These are phyloP conservation scores for Teunomyces funiuensis DNA, from an alignment of 805 yeast species.

Conservation along the genomic window DNA sequence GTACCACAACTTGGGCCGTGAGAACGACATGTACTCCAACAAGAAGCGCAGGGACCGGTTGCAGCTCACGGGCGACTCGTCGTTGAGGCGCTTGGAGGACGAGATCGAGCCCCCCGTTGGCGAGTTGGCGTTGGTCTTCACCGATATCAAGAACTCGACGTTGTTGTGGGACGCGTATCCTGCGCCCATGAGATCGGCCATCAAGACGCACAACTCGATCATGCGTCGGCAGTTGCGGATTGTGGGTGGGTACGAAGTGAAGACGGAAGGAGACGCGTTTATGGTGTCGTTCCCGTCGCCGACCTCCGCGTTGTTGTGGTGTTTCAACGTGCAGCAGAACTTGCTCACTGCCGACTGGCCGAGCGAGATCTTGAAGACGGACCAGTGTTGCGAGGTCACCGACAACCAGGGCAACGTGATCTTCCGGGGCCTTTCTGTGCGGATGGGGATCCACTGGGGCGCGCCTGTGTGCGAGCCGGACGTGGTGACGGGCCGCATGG, in stretches of 20 bases:
- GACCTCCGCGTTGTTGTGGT: slow-evolving; percentile 88
- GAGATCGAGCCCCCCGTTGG: slow-evolving; percentile 96
- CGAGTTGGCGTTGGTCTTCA: slow-evolving; percentile 90
- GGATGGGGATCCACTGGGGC: slow-evolving; percentile 99
- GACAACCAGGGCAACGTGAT: slow-evolving; percentile 61
- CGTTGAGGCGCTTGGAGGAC: slow-evolving; percentile 76
- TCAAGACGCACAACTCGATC: slow-evolving; percentile 86
- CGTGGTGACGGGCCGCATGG: slow-evolving; percentile 95
- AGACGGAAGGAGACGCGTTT: slow-evolving; percentile 98
- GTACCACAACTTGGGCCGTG: slow-evolving; percentile 40
- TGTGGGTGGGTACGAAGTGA: slow-evolving; percentile 97
- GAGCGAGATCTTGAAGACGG: slow-evolving; percentile 77
- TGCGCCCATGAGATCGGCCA: slow-evolving; percentile 93
- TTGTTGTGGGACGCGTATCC: slow-evolving; percentile 91
- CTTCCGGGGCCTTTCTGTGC: slow-evolving; percentile 86
- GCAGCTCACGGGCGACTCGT: slow-evolving; percentile 63
- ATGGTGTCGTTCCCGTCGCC: slow-evolving; percentile 97
- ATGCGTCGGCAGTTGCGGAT: slow-evolving; percentile 93
- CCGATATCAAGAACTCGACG: slow-evolving; percentile 95
- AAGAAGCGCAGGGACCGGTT: slow-evolving; percentile 47
- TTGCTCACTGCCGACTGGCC: slow-evolving; percentile 91
- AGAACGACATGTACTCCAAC: slow-evolving; percentile 32
- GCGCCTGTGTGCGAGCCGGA: slow-evolving; percentile 94
- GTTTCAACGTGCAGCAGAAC: slow-evolving; percentile 88
- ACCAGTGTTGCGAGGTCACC: slow-evolving; percentile 77